phyloP scores from a whole-genome alignment of 1,284 basidiomycete species.

The Cryptococcus sp. region DNA sequence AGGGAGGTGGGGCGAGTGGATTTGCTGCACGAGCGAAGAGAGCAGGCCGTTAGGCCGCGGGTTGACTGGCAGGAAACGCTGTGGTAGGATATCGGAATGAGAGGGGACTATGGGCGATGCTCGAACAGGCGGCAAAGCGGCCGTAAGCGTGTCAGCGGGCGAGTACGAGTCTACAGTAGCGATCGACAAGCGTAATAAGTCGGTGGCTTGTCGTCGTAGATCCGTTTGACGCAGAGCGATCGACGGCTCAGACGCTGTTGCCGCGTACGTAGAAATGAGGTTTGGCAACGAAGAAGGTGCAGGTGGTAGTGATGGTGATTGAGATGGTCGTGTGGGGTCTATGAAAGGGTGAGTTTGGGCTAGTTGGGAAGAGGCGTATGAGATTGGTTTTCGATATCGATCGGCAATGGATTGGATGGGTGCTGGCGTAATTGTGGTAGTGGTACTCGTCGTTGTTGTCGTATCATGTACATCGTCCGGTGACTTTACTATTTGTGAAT shows the following conservation, averaged over 20 bases:
- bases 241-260: constrained; percentile 34
- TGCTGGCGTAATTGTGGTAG: constrained; percentile 1
- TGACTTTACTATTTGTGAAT: too few species aligned
- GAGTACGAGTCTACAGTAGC: constrained; percentile 37
- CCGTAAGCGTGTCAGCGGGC: constrained; percentile 34
- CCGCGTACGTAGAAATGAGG: constrained; percentile 35
- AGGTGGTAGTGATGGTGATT: constrained; percentile 11
- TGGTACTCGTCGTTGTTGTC: constrained; percentile 1
- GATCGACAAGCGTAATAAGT: constrained; percentile 37
- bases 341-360: constrained; percentile 27
- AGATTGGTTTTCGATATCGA: constrained; percentile 36
- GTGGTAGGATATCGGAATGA: constrained; percentile 29
- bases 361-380: constrained; percentile 38
- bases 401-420: constrained; percentile 38
- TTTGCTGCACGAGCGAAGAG: constrained; percentile 35
- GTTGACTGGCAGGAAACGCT: constrained; percentile 37
- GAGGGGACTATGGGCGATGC: constrained; percentile 39
- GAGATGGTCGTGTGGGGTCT: constrained; percentile 24
- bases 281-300: constrained; percentile 37
- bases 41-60: constrained; percentile 31
- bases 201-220: constrained; percentile 37
- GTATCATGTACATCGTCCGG: too few species aligned
- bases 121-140: constrained; percentile 30
- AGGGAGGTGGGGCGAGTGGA: constrained; percentile 43
- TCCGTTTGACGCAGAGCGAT: constrained; percentile 36